phyloP scores from a whole-genome alignment of 257 asterid genomes.

The Ligustrum vulgare region DNA sequence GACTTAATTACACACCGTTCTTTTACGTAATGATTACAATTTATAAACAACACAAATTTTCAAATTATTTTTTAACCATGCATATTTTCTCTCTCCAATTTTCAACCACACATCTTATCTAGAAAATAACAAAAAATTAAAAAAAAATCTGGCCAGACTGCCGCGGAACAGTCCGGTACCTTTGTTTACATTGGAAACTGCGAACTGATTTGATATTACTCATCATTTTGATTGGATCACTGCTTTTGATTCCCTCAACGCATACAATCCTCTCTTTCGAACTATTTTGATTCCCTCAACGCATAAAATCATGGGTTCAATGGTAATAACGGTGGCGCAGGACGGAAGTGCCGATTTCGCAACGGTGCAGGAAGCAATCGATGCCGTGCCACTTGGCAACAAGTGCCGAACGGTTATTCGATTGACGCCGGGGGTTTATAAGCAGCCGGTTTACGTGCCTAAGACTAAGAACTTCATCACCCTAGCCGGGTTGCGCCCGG shows the following conservation, averaged over 20 bases:
- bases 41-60: no score
- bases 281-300: neutral
- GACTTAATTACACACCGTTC: no score
- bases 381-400: slow-evolving; percentile 76
- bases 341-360: slow-evolving; percentile 64
- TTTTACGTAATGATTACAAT: no score
- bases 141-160: no score
- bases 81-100: no score
- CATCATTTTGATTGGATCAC: neutral
- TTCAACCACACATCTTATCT: no score
- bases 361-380: slow-evolving; percentile 95
- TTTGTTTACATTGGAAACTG: no score
- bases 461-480: slow-evolving; percentile 86
- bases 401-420: slow-evolving; percentile 73
- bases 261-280: neutral
- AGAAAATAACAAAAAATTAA: no score
- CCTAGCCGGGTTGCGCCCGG: slow-evolving; percentile 75
- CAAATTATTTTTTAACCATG: no score
- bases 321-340: slow-evolving; percentile 64
- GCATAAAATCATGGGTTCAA: slow-evolving; percentile 30
- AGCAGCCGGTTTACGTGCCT: slow-evolving; percentile 80
- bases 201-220: no score
- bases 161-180: no score
- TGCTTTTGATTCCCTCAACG: neutral
- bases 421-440: slow-evolving; percentile 72